Evolutionary conservation across 306 rosid genomes (phyloP).

Genomic region (Glycine soja): DNA sequence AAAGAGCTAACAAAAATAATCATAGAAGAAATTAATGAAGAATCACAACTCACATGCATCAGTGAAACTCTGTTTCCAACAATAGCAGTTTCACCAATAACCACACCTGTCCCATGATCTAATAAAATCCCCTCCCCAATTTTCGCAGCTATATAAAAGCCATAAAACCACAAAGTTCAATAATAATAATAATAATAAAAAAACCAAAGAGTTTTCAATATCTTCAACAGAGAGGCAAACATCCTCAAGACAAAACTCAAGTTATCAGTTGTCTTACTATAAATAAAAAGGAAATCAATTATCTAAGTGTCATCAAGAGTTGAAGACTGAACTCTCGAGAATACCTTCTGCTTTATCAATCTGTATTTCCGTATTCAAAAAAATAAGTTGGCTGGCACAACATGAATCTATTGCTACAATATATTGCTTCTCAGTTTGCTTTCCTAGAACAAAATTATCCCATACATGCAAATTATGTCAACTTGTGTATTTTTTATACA

Average conservation of each 20-base stretch:
- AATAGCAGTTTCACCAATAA: slow-evolving; percentile 96
- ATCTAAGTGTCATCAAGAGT: slow-evolving; percentile 22
- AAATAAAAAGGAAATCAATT: slow-evolving; percentile 26
- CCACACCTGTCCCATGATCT: slow-evolving; percentile 96
- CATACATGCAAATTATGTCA: background rate
- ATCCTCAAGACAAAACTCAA: slow-evolving; percentile 38
- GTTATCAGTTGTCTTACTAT: slow-evolving; percentile 16
- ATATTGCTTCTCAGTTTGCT: slow-evolving; percentile 20
- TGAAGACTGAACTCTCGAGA: slow-evolving; percentile 14
- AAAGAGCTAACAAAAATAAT: slow-evolving; percentile 28
- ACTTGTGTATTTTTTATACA: slow-evolving; percentile 2
- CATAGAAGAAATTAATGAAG: slow-evolving; percentile 30
- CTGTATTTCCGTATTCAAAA: slow-evolving; percentile 33
- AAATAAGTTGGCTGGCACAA: slow-evolving; percentile 25
- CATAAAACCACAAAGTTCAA: slow-evolving; percentile 37
- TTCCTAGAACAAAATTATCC: slow-evolving; percentile 23
- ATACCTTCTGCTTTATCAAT: slow-evolving; percentile 18
- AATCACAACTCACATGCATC: slow-evolving; percentile 82
- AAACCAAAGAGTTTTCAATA: slow-evolving; percentile 41
- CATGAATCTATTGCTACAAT: slow-evolving; percentile 29
- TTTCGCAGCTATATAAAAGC: slow-evolving; percentile 70
- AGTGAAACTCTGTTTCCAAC: slow-evolving; percentile 93
- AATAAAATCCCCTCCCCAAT: slow-evolving; percentile 95
- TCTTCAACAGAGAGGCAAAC: slow-evolving; percentile 37
- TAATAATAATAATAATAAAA: slow-evolving; percentile 34